These are phyloP conservation scores for Bacidia rubella DNA, from an alignment of 495 filamentous ascomycete species.

Conservation along the genomic window DNA sequence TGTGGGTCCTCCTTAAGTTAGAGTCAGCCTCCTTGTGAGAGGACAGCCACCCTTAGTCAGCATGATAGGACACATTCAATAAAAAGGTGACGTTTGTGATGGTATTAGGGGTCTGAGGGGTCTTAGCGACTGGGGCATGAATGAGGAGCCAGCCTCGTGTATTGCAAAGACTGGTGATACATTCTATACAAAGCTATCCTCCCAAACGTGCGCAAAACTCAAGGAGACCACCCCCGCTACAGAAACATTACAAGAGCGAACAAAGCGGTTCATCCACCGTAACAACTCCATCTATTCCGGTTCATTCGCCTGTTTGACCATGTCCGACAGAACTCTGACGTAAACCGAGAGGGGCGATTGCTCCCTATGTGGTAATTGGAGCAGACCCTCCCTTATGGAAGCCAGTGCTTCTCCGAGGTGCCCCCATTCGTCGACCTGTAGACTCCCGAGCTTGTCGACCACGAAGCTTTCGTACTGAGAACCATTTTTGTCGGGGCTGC, in stretches of 20 bases:
- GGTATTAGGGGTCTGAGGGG: too few species aligned
- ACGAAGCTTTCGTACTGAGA: slow-evolving; percentile 26
- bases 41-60: too few species aligned
- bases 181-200: too few species aligned
- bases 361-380: slow-evolving; percentile 1
- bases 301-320: neutral
- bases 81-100: too few species aligned
- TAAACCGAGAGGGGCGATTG: neutral
- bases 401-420: slow-evolving; percentile 3
- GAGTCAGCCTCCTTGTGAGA: too few species aligned
- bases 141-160: too few species aligned
- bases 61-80: too few species aligned
- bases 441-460: slow-evolving; percentile 28
- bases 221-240: neutral
- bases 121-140: too few species aligned
- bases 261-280: too few species aligned
- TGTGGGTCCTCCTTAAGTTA: too few species aligned
- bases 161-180: too few species aligned
- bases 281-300: slow-evolving; percentile 10
- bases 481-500: slow-evolving; percentile 13
- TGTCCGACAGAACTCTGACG: neutral
- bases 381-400: slow-evolving; percentile 7
- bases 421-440: slow-evolving; percentile 21
- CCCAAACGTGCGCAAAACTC: neutral
- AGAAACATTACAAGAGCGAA: too few species aligned